A percentile compares a stretch with the other conserved stretches of the same genome.
Conservation (phyloP, 2,329 filamentous ascomycete genomes). For the Fonsecaea monophora region DNA sequence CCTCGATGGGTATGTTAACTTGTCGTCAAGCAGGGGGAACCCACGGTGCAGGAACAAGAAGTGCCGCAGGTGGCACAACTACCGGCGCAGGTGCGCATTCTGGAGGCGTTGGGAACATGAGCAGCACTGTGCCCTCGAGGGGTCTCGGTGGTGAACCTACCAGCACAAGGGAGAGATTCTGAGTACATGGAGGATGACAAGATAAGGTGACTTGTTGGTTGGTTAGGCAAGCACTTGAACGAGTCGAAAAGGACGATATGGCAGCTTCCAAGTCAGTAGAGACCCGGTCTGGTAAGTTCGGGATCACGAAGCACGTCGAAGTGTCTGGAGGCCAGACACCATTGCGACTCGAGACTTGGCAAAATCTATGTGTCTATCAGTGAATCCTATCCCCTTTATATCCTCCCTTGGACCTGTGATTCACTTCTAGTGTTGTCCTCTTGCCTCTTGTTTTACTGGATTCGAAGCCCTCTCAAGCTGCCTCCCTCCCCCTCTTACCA, state of each 20-base stretch:
- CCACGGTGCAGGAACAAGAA: conserved; percentile 11
- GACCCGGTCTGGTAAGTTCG: not conserved
- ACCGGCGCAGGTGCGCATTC: conserved; percentile 32
- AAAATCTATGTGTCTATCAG: not conserved
- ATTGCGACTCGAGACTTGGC: not conserved
- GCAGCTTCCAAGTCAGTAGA: not conserved
- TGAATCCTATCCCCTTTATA: not conserved
- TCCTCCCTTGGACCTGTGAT: not conserved
- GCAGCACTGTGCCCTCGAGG: conserved; percentile 19
- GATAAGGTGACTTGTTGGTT: not conserved
- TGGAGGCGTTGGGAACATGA: conserved; percentile 33
- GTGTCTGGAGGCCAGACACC: not conserved
- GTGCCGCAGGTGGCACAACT: conserved; percentile 19
- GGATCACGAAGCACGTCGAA: not conserved
- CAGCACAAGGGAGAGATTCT: conserved; percentile 24
- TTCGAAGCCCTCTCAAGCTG: not conserved
- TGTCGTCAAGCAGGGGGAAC: conserved; percentile 15
- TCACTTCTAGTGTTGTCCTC: not conserved
- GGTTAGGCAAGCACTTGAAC: not conserved
- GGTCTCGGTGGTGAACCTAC: conserved; percentile 25
- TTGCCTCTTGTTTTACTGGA: not conserved
- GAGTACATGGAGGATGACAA: not conserved
- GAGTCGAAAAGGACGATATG: not conserved
- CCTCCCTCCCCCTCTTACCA: not conserved
- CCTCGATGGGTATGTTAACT: not conserved